Base-by-base conservation (phyloP, 2,329 filamentous ascomycete genomes). In the Remersonia thermophila region DNA sequence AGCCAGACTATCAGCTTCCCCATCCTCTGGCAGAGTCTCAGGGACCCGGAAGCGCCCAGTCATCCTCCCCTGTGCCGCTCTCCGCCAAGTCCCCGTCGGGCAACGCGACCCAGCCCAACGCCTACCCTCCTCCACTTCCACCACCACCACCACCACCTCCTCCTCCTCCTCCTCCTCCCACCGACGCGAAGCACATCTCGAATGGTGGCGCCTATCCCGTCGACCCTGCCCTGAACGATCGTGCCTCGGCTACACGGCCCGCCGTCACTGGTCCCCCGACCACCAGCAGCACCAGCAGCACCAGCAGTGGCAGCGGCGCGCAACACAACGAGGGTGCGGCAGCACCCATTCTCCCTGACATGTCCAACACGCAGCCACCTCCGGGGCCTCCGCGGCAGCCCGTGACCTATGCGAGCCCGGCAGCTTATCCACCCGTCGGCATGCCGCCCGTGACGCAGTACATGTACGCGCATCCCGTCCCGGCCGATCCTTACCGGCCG, bases 401-500 rank as follows among this genome's bases (percentile, higher is more conserved):
- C 17, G 34, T 47, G 35, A 39, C 41, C 37, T 52, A 52, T 36
- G 42, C 42, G 29, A 44, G 36, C 32, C 40, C 46, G 32, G 38
- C 45, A 12, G 15, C 45, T 17, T 52, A 49, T 37, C 47, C 42
- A 13, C 37, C 45, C 27, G 35, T 43, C 27, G 47, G 44, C 33
- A 41, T 48, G 36, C 35, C 47, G 23, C 36, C 42, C 25, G 39
- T 42, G 5, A 35, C 48, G 23, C 47, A 45, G 29, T 48, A 51
- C 34, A 35, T 43, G 13, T 46, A 41, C 27, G 35, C 41, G n/a
- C 45, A 49, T 25, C 20, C 49, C 38, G 36, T 40, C 23, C 39
- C 47, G 14, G 35, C 50, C 37, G 60, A 63, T 41, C 48, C 52
- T 14, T 63, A 62, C 43, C 56, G 60, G 42, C 46, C 55, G 35